Evolutionary conservation across 164 flowering plant genomes (phyloP).

Genomic region (Umbellularia californica): DNA sequence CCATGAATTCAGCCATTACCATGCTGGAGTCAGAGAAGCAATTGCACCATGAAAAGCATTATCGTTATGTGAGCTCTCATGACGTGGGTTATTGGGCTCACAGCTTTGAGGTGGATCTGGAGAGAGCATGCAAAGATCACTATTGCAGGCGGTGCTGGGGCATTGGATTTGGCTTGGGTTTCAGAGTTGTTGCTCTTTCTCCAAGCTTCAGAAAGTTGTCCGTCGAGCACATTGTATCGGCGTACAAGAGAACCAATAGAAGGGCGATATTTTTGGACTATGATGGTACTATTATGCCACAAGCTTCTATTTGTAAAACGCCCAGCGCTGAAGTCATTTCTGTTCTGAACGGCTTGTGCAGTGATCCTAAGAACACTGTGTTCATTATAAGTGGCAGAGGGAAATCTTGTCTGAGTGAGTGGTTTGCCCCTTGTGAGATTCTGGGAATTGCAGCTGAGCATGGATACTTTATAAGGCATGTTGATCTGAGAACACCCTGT

Average conservation of each 20-base stretch:
- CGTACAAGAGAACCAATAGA: constrained; percentile 6
- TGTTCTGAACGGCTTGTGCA: constrained; percentile 3
- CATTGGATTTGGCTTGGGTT: constrained; percentile 7
- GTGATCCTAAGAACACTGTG: constrained; percentile 5
- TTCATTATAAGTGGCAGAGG: constrained; percentile 6
- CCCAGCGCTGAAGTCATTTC: not conserved
- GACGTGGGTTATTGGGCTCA: constrained; percentile 11
- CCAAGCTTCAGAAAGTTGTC: constrained; percentile 9
- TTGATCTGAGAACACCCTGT: not conserved
- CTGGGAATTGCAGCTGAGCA: constrained; percentile 12
- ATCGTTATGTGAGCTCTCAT: constrained; percentile 8
- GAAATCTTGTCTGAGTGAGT: not conserved
- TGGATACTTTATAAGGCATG: constrained; percentile 9
- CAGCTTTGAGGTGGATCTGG: constrained; percentile 8
- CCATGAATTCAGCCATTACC: constrained; percentile 1
- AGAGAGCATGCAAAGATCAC: constrained; percentile 8
- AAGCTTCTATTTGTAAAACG: not conserved
- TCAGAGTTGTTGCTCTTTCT: constrained; percentile 10
- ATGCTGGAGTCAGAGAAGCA: constrained; percentile 5
- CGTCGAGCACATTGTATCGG: not conserved
- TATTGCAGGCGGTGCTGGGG: constrained; percentile 1
- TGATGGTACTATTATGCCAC: constrained; percentile 7
- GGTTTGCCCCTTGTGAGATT: not conserved
- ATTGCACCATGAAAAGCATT: constrained; percentile 13
- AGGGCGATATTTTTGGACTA: constrained; percentile 11